Conservation (phyloP, 129 eudicot genomes). For the Pittosporum tobira region DNA sequence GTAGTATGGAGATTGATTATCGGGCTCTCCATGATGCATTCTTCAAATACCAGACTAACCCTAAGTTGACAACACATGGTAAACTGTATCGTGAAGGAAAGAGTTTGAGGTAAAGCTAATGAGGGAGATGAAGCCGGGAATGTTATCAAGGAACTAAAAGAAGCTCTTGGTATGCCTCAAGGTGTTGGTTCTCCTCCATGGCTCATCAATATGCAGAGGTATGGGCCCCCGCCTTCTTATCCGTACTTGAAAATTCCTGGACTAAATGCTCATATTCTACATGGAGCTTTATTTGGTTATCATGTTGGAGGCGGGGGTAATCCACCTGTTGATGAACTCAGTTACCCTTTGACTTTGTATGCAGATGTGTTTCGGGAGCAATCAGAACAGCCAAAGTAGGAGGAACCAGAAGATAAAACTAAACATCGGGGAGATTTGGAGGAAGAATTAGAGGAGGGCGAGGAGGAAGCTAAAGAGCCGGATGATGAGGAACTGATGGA, state of each 20-base stretch:
- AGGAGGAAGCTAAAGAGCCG: conserved; percentile 77
- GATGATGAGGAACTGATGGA: conserved; percentile 78
- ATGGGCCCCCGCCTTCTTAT: conserved; percentile 99
- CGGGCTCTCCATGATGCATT: conserved; percentile 85
- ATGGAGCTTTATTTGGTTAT: conserved; percentile 91
- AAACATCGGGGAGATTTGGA: conserved; percentile 99
- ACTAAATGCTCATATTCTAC: conserved; percentile 91
- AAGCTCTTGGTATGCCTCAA: conserved; percentile 99
- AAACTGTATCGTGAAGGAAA: conserved; percentile 89
- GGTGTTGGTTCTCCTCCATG: conserved; percentile 99
- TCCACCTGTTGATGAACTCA: conserved; percentile 98
- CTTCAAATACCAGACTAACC: conserved; percentile 95
- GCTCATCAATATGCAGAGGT: conserved; percentile 99
- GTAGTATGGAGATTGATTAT: conserved; percentile 24
- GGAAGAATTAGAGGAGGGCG: conserved; percentile 91
- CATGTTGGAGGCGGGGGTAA: conserved; percentile 99
- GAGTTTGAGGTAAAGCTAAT: conserved; percentile 98
- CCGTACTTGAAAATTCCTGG: conserved; percentile 93
- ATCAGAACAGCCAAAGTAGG: conserved; percentile 84
- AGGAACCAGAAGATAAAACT: conserved; percentile 87
- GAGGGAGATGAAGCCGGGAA: conserved; percentile 97
- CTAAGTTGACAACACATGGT: conserved; percentile 86
- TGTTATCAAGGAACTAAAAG: conserved; percentile 80
- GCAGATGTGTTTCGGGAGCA: conserved; percentile 95
- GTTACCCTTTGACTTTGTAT: conserved; percentile 34